phyloP scores from a whole-genome alignment of 495 filamentous ascomycete genomes.

The Tuber brumale region DNA sequence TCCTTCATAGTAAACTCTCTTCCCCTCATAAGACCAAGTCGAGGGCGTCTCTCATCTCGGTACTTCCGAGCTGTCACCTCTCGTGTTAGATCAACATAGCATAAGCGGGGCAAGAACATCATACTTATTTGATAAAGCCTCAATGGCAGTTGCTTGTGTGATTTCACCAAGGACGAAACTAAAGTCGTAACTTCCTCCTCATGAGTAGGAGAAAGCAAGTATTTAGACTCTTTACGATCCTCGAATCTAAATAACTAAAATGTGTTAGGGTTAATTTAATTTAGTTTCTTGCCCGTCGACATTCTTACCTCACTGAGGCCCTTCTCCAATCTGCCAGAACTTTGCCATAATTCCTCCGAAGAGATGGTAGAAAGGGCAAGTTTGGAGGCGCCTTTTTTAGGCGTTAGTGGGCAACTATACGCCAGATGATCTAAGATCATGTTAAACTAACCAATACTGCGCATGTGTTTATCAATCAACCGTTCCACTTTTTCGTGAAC shows the following conservation, averaged over 20 bases:
- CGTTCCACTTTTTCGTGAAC: conserved; percentile 83
- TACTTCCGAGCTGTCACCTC: conserved; percentile 70
- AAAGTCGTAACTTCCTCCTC: conserved; percentile 91
- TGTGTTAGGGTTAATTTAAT: neutral
- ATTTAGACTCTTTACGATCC: conserved; percentile 69
- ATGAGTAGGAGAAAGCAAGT: conserved; percentile 84
- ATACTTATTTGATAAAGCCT: conserved; percentile 84
- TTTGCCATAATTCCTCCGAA: conserved; percentile 74
- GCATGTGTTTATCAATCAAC: conserved; percentile 87
- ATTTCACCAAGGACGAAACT: conserved; percentile 65
- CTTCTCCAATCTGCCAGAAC: conserved; percentile 55
- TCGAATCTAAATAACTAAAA: conserved; percentile 67
- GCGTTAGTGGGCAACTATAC: neutral
- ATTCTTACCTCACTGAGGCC: conserved; percentile 54
- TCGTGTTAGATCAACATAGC: neutral
- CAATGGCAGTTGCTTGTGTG: conserved; percentile 79
- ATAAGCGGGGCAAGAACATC: conserved; percentile 26
- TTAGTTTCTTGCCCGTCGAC: neutral
- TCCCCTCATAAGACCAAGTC: conserved; percentile 82
- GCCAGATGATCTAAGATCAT: neutral
- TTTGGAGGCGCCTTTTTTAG: conserved; percentile 66
- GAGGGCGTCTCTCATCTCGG: conserved; percentile 79
- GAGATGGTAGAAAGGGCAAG: conserved; percentile 83
- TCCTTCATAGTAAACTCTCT: conserved; percentile 98
- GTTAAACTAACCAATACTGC: conserved; percentile 53